These are phyloP conservation scores for Quercus cerris DNA, from an alignment of 306 rosid genomes.

Conservation along the genomic window DNA sequence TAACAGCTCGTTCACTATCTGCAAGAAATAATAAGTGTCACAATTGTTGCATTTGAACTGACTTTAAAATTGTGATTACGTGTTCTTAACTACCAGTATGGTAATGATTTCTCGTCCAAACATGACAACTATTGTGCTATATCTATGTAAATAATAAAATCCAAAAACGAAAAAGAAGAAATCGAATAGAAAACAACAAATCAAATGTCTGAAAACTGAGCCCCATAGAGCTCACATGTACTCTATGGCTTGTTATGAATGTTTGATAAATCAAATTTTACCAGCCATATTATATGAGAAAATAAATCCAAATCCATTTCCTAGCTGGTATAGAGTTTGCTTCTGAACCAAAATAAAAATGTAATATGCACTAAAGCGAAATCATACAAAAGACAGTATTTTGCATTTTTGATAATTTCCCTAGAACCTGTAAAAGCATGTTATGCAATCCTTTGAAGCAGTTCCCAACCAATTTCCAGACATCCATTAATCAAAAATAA, in stretches of 20 bases:
- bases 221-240: not conserved
- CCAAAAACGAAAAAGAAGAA: not conserved
- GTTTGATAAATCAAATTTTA: not conserved
- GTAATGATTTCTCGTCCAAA: not conserved
- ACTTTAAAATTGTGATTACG: not conserved
- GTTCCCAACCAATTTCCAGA: too few species aligned
- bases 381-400: too few species aligned
- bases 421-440: too few species aligned
- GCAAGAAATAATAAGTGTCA: conserved; percentile 31
- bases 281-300: too few species aligned
- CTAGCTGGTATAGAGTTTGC: too few species aligned
- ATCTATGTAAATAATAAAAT: not conserved
- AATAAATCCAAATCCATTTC: too few species aligned
- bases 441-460: too few species aligned
- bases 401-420: too few species aligned
- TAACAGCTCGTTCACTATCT: conserved; percentile 76
- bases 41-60: not conserved
- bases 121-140: too few species aligned
- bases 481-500: too few species aligned
- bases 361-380: too few species aligned
- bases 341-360: too few species aligned
- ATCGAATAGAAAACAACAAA: not conserved
- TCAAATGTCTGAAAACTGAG: not conserved
- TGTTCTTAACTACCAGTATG: not conserved
- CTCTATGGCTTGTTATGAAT: not conserved